phyloP scores from a whole-genome alignment of 139 green algal species.

The Marvania coccoides region DNA sequence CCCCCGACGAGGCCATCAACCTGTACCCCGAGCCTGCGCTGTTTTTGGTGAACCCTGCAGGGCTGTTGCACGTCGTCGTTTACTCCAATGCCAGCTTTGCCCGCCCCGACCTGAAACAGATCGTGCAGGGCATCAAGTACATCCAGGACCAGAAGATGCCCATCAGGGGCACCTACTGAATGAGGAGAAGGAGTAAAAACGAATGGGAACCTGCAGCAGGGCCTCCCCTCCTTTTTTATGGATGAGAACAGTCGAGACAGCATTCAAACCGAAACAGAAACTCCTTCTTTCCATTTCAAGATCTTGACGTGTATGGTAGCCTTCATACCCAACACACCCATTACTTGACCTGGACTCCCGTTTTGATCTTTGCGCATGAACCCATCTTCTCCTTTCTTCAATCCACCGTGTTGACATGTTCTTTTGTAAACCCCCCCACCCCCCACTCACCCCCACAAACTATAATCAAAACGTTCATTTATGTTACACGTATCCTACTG shows the following conservation, averaged over 20 bases:
- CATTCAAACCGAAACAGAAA: too few species aligned
- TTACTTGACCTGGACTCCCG: too few species aligned
- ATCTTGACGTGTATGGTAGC: too few species aligned
- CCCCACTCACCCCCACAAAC: background rate
- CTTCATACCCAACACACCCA: too few species aligned
- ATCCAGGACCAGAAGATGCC: constrained; percentile 31
- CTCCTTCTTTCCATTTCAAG: too few species aligned
- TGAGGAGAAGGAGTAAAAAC: background rate
- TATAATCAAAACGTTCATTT: background rate
- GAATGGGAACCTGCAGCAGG: too few species aligned
- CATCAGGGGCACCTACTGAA: constrained; percentile 28
- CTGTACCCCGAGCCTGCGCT: constrained; percentile 38
- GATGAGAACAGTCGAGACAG: too few species aligned
- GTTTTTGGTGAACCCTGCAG: constrained; percentile 50
- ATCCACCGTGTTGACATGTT: too few species aligned
- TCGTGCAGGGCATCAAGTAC: constrained; percentile 32
- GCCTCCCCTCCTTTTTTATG: too few species aligned
- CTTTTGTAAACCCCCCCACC: too few species aligned
- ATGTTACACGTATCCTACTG: background rate
- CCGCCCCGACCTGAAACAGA: constrained; percentile 43
- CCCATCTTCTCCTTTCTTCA: too few species aligned
- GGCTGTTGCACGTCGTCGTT: constrained; percentile 36
- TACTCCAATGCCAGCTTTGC: constrained; percentile 51
- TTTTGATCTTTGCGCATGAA: too few species aligned
- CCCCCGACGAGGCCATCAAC: constrained; percentile 22